Evolutionary conservation across 176 grass and related monocot species (phyloP), one percentile per base, ranked within the genome.

Genomic region (Poa annua): DNA sequence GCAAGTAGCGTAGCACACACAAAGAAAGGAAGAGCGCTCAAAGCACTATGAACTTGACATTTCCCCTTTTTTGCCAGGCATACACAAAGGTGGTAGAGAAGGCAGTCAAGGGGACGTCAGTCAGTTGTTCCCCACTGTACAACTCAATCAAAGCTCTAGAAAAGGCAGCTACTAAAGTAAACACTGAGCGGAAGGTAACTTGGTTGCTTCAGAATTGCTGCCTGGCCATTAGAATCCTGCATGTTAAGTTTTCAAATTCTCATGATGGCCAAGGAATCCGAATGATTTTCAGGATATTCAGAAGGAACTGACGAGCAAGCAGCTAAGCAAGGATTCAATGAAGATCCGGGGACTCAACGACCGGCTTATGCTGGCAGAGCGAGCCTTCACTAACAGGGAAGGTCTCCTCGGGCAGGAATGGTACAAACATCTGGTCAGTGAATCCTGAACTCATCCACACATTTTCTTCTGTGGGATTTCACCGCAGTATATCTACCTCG

Each of bases 401-500:
- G 91, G 96, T 11, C 68, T 99, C 38, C 41, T 47, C 38, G 81
- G 73, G 54, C 90, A 78, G 70, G 68, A 90, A 81, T 99, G 91
- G 92, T 91, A 36, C 86, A 96, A 99, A 86, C 96, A 99, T 90
- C 77, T 99, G 85, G 93, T 99, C 78, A 75, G 83, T 38, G 21
- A 77, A 75, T 15, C 36, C 5, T 38, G 8, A 77, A 11, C 66
- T 66, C 38, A 22, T 49, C 57, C 39, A 29, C 35, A 16, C 19
- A 0, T 14, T 53, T 65, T 59, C 3, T 55, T 73, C 7, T 39
- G 25, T 33, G 25, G 11, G 16, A 66, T 86, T 86, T 84, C 50
- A 44, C 35, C 24, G 8, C 5, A 44, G 12, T 1, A 61, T 42
- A 38, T 38, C 1, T 42, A 42, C 45, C 55, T 34, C 7, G 5